phyloP scores from a whole-genome alignment of 371 early-diverging fungal genomes.

The Mucor sp. region DNA sequence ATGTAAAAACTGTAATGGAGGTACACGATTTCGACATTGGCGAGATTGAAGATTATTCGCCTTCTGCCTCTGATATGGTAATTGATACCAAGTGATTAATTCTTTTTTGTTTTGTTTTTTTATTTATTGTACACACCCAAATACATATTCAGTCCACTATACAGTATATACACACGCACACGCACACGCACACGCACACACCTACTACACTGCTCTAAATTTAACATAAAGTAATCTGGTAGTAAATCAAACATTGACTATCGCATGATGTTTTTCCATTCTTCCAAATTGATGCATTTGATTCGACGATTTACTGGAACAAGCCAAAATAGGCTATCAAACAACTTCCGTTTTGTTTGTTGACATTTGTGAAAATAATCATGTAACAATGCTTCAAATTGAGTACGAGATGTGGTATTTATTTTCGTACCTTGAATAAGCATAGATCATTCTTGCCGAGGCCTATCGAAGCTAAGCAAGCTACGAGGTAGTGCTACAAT shows the following conservation, averaged over 20 bases:
- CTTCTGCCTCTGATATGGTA: conserved; percentile 20
- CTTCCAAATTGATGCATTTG: not conserved
- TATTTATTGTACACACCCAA: not conserved
- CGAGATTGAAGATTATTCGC: conserved; percentile 25
- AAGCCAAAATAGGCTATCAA: not conserved
- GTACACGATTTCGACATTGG: conserved; percentile 51
- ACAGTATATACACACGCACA: no score
- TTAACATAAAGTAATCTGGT: not conserved
- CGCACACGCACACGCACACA: not conserved
- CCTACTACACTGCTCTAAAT: not conserved
- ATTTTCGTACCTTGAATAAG: no score
- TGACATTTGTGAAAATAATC: not conserved
- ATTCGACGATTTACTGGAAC: not conserved
- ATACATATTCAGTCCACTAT: not conserved
- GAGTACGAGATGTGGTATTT: no score
- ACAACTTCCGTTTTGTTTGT: not conserved
- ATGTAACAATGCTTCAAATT: no score
- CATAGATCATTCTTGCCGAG: no score
- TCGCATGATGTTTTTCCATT: not conserved
- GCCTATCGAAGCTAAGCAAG: no score
- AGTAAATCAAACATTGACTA: not conserved
- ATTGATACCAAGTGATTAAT: conserved; percentile 18
- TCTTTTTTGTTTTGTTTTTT: not conserved
- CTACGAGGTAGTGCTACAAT: no score
- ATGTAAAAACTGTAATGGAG: conserved; percentile 52